These are phyloP conservation scores for Coniella lustricola DNA, from an alignment of 2,329 filamentous ascomycete species.

Conservation along the genomic window DNA sequence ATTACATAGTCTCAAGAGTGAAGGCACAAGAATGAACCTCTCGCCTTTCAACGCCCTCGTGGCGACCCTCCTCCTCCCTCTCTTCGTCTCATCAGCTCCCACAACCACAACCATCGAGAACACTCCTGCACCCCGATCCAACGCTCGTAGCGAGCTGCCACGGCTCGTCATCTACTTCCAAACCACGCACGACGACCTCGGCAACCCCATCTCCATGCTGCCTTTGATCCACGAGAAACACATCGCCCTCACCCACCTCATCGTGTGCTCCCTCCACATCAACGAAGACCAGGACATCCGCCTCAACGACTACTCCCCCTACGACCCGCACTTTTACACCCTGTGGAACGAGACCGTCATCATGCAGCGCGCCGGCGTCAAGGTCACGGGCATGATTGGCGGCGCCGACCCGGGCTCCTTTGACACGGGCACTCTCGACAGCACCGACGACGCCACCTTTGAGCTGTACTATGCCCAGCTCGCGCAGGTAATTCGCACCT, in stretches of 20 bases:
- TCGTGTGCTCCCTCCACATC: constrained; percentile 80
- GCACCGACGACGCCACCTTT: constrained; percentile 47
- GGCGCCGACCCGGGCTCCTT: constrained; percentile 76
- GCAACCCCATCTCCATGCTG: constrained; percentile 44
- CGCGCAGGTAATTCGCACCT: constrained; percentile 53
- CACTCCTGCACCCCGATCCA: background rate
- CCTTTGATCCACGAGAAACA: constrained; percentile 41
- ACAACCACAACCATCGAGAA: background rate
- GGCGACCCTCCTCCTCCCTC: no score
- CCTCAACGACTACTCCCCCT: constrained; percentile 71
- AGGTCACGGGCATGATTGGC: constrained; percentile 79
- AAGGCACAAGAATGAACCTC: no score
- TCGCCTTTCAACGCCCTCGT: no score
- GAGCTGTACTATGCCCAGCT: constrained; percentile 69
- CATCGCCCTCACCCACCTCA: constrained; percentile 66
- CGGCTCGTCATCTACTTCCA: constrained; percentile 48
- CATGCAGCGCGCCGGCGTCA: constrained; percentile 67
- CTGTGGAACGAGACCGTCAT: constrained; percentile 73
- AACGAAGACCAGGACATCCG: constrained; percentile 63
- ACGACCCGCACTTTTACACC: constrained; percentile 58
- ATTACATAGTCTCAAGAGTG: no score
- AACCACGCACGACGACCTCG: constrained; percentile 41
- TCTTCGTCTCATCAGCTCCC: no score
- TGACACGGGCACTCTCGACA: constrained; percentile 46
- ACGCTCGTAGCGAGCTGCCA: constrained; percentile 24